Evolutionary conservation across 768 basidiomycete genomes (phyloP), one percentile per base, ranked within the genome.

Genomic region (Gautieria morchelliformis): DNA sequence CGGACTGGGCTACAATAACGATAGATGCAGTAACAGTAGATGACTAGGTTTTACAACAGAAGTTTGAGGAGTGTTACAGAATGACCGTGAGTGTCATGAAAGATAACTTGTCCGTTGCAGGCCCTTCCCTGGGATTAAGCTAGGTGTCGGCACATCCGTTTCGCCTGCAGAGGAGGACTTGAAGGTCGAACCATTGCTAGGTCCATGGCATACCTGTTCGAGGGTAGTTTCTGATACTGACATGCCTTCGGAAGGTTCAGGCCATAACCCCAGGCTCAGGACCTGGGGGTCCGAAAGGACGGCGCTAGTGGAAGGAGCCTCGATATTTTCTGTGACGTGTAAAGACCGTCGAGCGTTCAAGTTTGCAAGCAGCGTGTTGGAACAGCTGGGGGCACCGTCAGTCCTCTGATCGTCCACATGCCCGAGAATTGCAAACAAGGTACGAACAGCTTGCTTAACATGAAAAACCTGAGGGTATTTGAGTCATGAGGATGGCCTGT

Each of bases 371-470:
- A 56, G 10, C 24, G 42, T 45, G 19, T 56, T 56, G 7, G 41
- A 45, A 45, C 30, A 45, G 22, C 54, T 56, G 27, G 41, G 6
- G 24, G 20, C 3, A 9, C 10, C n/a, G 20, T 40, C 5, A 20
- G 32, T n/a, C 35, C 9, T 53, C 35, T 10, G 9, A 47, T n/a
- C 14, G 24, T 14, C 5, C 41, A 32, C n/a, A 17, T 11, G 14
- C 10, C 8, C 2, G 24, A 17, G n/a, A 20, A 20, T 24, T 41
- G 17, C 42, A 44, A 17, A 19, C 2, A 44, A 19, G 22, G 41
- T 11, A 44, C 53, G n/a, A 14, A 55, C 53, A 55, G 40, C 30
- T 55, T 55, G 20, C 53, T 39, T 19, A 55, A 27, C 17, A 55
- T 40, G 22, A 42, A 55, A 24, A 45, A 41, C 24, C 53, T 55